Conservation (phyloP, 768 basidiomycete genomes). For the Russula foetens region DNA sequence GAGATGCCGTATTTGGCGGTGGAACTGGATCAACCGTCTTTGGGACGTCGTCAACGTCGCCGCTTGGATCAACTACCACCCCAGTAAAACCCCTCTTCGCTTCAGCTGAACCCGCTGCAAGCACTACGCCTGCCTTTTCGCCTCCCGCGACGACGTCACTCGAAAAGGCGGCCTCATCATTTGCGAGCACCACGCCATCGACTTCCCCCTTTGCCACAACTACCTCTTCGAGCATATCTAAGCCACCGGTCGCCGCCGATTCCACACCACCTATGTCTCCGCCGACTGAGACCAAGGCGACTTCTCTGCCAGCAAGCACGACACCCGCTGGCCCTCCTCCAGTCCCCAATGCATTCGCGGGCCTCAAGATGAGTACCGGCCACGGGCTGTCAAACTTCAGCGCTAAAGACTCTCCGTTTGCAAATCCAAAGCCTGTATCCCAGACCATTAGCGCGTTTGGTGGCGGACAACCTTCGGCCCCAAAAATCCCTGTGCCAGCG, state of each 20-base stretch:
- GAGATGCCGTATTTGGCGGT: constrained; percentile 4
- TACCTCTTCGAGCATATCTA: not conserved
- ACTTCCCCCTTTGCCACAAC: not conserved
- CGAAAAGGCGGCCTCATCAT: not conserved
- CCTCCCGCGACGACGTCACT: not conserved
- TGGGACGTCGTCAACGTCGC: not conserved
- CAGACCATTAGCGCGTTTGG: constrained; percentile 16
- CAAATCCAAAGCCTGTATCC: constrained; percentile 19
- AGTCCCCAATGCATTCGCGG: constrained; percentile 15
- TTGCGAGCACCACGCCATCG: not conserved
- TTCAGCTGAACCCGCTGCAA: not conserved
- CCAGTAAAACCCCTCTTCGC: not conserved
- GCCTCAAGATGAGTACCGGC: constrained; percentile 13
- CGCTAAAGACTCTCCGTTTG: constrained; percentile 22
- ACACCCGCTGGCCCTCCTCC: constrained; percentile 22
- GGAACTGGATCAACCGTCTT: constrained; percentile 6
- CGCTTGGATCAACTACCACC: not conserved
- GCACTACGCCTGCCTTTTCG: constrained; percentile 12
- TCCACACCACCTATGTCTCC: constrained; percentile 1
- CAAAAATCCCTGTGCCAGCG: constrained; percentile 23
- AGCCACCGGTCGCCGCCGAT: not conserved
- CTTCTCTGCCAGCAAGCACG: constrained; percentile 13
- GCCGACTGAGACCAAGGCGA: not conserved
- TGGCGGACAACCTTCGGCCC: not conserved
- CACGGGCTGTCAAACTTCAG: constrained; percentile 17